Percentiles rank a stretch among this genome's conserved stretches.
Conservation (phyloP, 305 asterid species). For the Plantago coronopus region DNA sequence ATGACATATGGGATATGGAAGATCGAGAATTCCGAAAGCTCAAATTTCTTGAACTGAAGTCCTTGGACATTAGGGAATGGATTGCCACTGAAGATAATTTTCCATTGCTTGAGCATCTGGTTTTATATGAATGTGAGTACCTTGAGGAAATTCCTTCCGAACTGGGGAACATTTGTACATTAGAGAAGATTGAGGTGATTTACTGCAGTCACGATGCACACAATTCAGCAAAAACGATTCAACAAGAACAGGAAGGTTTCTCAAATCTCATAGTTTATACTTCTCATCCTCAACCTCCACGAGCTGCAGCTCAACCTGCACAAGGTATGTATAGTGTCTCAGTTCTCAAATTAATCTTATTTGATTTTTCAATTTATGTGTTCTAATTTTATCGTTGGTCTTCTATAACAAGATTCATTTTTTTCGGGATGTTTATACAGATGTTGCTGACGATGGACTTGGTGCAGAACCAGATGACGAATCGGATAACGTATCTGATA, state of each 20-base stretch:
- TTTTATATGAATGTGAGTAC: neutral
- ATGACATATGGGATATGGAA: conserved; percentile 1
- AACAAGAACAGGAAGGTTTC: neutral
- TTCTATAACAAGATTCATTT: no score
- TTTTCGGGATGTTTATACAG: no score
- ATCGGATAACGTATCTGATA: no score
- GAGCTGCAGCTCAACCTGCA: no score
- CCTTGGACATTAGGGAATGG: neutral
- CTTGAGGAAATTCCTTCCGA: neutral
- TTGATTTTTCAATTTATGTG: no score
- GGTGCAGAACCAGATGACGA: no score
- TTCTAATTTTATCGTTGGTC: no score
- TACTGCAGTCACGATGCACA: neutral
- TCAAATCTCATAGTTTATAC: no score
- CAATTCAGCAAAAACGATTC: neutral
- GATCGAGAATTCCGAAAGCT: neutral
- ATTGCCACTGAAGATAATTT: neutral
- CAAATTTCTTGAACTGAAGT: neutral
- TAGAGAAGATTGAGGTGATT: neutral
- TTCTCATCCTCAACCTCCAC: no score
- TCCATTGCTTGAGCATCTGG: neutral
- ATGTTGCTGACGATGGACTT: no score
- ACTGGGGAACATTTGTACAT: neutral
- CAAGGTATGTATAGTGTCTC: no score
- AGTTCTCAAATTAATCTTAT: no score